Evolutionary conservation across 441 rosid species (phyloP), one percentile per base, ranked within the genome.

Genomic region (Francoa sonchifolia): DNA sequence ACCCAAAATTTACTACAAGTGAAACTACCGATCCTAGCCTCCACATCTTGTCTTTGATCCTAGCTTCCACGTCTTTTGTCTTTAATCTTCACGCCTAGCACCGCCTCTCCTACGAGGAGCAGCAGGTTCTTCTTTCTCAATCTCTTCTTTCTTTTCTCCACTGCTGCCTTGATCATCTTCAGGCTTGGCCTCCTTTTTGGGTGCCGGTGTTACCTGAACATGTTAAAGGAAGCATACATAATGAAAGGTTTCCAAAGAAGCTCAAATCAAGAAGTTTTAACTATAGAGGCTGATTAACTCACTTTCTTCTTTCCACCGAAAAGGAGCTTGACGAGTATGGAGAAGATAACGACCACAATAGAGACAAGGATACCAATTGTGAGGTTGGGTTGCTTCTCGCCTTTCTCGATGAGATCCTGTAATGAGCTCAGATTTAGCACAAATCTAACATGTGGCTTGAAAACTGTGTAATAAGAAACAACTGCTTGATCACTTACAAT

Each of bases 291-390:
- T 12, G 1, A 27, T 0, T 0, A 12, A 53, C 71, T 54, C 37
- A 50, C 77, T 47, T 61, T 73, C 72, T 86, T 86, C 72, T 80
- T 90, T 32, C 95, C 99, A 20, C 96, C 94, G 18, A 80, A 74
- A 31, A 82, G 32, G 19, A 80, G 39, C 60, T 60, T 82, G 48
- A 71, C 6, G 34, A 83, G 48, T 26, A 76, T 44, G 0, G 88
- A 55, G 32, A 82, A 44, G 61, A 74, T 61, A 6, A 83, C 72
- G 12, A 73, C 69, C 22, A 64, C 63, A 21, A 76, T 12, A 26
- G 96, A 68, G 42, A 74, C 61, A 3, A 83, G 57, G 30, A 76
- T 48, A 22, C 96, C 96, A 42, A 90, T 58, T 0, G 95, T 86
- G 38, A 78, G 46, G 55, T 76, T 83, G 4, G 96, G 90, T 48